A percentile compares a stretch with the other conserved stretches of the same genome.
phyloP scores from a whole-genome alignment of 2,329 filamentous ascomycete species.

The Neurospora crassa region DNA sequence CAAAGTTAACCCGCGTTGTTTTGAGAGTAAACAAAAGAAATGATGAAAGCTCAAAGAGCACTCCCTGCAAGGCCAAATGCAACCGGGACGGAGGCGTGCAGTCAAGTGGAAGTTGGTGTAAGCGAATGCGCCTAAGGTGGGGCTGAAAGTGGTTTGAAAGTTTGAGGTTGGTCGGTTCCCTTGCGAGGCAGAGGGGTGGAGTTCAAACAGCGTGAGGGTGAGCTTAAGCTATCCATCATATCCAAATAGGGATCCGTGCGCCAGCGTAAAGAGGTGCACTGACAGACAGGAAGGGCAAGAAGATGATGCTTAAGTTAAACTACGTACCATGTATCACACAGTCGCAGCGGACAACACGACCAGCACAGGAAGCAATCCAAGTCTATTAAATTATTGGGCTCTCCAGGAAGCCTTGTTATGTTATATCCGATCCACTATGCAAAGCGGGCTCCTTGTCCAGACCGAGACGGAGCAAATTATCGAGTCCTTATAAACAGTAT shows the following conservation, averaged over 20 bases:
- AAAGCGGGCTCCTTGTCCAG: slow-evolving; percentile 1
- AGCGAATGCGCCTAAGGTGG: neutral
- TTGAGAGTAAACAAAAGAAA: neutral
- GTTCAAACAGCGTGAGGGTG: neutral
- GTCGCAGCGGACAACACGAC: neutral
- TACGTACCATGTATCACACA: neutral
- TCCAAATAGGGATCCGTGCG: neutral
- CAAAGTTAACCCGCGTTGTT: neutral
- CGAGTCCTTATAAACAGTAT: neutral
- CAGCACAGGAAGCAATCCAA: neutral
- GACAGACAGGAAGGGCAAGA: neutral
- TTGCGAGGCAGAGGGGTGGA: neutral
- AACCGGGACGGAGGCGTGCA: neutral
- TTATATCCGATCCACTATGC: slow-evolving; percentile 7
- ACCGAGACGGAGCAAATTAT: neutral
- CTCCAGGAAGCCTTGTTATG: slow-evolving; percentile 1
- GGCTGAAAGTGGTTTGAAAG: neutral
- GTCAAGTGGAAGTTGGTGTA: neutral
- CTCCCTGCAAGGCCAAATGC: neutral
- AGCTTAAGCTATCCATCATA: neutral
- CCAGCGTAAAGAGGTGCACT: neutral
- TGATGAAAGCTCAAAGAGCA: neutral
- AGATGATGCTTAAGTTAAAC: neutral
- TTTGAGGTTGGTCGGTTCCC: neutral
- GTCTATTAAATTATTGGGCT: neutral